phyloP scores from a whole-genome alignment of 2,329 filamentous ascomycete species.

The Penicillium sp. region DNA sequence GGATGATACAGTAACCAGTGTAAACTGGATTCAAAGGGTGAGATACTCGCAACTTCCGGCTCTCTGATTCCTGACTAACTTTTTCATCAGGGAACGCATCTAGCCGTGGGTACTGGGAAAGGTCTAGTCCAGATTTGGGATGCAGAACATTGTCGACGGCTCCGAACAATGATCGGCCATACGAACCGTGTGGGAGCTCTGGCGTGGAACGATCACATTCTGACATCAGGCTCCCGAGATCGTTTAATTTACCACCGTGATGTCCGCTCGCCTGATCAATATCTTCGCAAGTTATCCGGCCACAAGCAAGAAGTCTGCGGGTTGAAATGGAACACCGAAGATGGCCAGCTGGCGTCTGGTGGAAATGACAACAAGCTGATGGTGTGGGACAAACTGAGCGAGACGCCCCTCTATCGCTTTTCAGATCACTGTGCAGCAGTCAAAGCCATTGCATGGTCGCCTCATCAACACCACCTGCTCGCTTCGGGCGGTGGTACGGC shows the following conservation, averaged over 20 bases:
- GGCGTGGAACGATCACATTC: conserved; percentile 96
- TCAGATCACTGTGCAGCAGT: conserved; percentile 92
- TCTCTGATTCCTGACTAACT: background rate
- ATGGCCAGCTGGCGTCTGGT: conserved; percentile 88
- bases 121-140: conserved; percentile 98
- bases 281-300: conserved; percentile 77
- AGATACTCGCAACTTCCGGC: conserved; percentile 14
- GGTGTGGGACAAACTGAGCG: conserved; percentile 96
- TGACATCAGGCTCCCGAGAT: conserved; percentile 91
- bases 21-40: conserved; percentile 92
- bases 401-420: conserved; percentile 89
- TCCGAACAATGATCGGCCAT: conserved; percentile 96
- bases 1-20: conserved; percentile 92
- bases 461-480: conserved; percentile 89
- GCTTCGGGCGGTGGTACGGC: conserved; percentile 94
- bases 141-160: conserved; percentile 74
- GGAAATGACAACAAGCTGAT: conserved; percentile 99
- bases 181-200: conserved; percentile 87
- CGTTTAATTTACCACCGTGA: conserved; percentile 92
- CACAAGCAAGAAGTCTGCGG: conserved; percentile 99
- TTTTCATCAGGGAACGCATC: conserved; percentile 66
- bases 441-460: conserved; percentile 97
- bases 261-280: conserved; percentile 87
- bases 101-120: conserved; percentile 91
- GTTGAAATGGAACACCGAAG: conserved; percentile 93